A percentile compares a stretch with the other conserved stretches of the same genome.
These are phyloP conservation scores for Phytophthora capsici DNA, from an alignment of 352 stramenopile species.

Conservation along the genomic window DNA sequence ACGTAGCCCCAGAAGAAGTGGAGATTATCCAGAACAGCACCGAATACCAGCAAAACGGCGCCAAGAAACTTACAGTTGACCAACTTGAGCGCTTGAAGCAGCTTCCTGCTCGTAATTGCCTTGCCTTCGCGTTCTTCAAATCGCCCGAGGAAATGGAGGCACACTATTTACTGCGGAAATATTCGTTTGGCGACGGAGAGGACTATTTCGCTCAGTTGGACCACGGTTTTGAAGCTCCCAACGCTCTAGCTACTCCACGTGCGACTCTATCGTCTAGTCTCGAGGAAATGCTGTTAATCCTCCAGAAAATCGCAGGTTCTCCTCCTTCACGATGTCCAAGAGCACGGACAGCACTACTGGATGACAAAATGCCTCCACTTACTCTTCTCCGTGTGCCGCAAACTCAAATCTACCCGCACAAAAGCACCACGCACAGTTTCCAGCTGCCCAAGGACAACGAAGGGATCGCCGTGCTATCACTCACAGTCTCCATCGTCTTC, in stretches of 20 bases:
- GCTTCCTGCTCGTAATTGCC: conserved; percentile 65
- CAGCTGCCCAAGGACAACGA: conserved; percentile 42
- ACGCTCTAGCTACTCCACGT: conserved; percentile 11
- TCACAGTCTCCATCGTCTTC: conserved; percentile 72
- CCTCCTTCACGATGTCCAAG: conserved; percentile 18
- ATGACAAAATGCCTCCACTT: conserved; percentile 34
- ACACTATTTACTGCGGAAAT: conserved; percentile 71
- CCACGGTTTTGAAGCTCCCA: conserved; percentile 41
- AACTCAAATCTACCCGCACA: conserved; percentile 66
- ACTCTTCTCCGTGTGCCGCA: conserved; percentile 50
- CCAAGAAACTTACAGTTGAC: conserved; percentile 44
- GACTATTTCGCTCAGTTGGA: conserved; percentile 58
- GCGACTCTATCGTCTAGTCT: conserved; percentile 33
- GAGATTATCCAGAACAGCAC: conserved; percentile 64
- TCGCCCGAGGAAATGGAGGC: conserved; percentile 57
- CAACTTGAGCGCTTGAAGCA: conserved; percentile 58
- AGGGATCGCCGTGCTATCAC: conserved; percentile 49
- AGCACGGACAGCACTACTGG: conserved; percentile 39
- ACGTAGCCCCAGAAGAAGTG: conserved; percentile 50
- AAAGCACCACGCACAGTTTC: conserved; percentile 70
- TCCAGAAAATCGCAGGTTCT: conserved; percentile 35
- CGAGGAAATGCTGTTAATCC: conserved; percentile 39
- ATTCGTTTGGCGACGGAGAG: conserved; percentile 74
- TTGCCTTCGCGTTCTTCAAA: conserved; percentile 82
- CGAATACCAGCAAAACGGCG: conserved; percentile 55